Conservation (phyloP, 345 rosid species). For the Luvunga scandens region DNA sequence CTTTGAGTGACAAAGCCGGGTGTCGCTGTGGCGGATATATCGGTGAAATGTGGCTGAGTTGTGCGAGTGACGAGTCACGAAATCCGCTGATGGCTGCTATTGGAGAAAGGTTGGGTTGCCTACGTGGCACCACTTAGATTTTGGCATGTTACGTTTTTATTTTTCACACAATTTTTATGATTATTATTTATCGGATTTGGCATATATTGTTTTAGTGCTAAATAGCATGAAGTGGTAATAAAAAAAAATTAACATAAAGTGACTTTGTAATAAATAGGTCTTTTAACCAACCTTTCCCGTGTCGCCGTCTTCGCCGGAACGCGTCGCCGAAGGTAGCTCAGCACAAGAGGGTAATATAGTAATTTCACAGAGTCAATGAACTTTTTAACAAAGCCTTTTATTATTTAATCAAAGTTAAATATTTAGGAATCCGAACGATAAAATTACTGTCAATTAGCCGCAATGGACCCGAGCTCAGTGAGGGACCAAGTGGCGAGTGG, state of each 20-base stretch:
- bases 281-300: too few species aligned
- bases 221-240: too few species aligned
- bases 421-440: neutral
- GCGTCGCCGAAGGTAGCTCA: too few species aligned
- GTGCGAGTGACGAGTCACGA: neutral
- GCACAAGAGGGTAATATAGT: too few species aligned
- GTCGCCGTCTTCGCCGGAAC: too few species aligned
- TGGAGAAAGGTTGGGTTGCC: too few species aligned
- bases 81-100: too few species aligned
- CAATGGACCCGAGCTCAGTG: neutral
- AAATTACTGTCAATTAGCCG: neutral
- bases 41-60: neutral
- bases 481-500: neutral
- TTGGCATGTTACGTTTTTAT: slow-evolving; percentile 21
- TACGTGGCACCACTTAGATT: neutral
- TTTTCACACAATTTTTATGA: slow-evolving; percentile 15
- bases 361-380: too few species aligned
- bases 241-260: too few species aligned
- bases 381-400: too few species aligned
- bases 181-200: neutral
- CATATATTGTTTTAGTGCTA: too few species aligned
- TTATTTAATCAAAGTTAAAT: neutral
- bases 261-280: too few species aligned
- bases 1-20: neutral
- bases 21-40: neutral